phyloP scores from a whole-genome alignment of 2,329 filamentous ascomycete genomes.

The Pyricularia sp. region DNA sequence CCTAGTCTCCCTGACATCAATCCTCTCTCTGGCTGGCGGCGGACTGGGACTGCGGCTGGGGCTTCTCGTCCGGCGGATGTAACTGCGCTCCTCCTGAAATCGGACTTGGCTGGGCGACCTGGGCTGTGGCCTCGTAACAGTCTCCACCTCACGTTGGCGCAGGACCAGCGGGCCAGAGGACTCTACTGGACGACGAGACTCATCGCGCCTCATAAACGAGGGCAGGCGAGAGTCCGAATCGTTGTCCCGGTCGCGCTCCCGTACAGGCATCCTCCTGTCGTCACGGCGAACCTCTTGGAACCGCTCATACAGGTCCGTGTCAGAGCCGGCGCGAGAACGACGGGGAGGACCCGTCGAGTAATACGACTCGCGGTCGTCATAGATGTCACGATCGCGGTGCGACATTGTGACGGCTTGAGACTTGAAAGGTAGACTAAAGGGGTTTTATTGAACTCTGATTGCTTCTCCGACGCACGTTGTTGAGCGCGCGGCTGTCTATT shows the following conservation, averaged over 20 bases:
- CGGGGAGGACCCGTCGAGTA: constrained; percentile 3
- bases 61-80: constrained; percentile 28
- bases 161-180: constrained; percentile 37
- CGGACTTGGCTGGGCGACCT: constrained; percentile 28
- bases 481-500: not conserved
- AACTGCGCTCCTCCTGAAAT: constrained; percentile 21
- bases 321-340: not conserved
- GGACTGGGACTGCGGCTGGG: constrained; percentile 17
- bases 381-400: constrained; percentile 1
- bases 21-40: constrained; percentile 17
- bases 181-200: constrained; percentile 26
- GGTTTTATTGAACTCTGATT: not conserved
- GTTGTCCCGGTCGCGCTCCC: constrained; percentile 28
- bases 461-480: not conserved
- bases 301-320: constrained; percentile 1
- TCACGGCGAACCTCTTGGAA: constrained; percentile 1
- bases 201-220: constrained; percentile 37
- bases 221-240: constrained; percentile 31
- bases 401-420: not conserved
- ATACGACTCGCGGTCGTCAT: constrained; percentile 4
- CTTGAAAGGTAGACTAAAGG: not conserved
- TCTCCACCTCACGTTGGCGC: constrained; percentile 41
- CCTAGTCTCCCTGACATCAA: constrained; percentile 14
- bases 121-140: constrained; percentile 30
- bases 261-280: constrained; percentile 14